phyloP scores from a whole-genome alignment of 2,329 filamentous ascomycete genomes.

The Talaromyces verruculosus region DNA sequence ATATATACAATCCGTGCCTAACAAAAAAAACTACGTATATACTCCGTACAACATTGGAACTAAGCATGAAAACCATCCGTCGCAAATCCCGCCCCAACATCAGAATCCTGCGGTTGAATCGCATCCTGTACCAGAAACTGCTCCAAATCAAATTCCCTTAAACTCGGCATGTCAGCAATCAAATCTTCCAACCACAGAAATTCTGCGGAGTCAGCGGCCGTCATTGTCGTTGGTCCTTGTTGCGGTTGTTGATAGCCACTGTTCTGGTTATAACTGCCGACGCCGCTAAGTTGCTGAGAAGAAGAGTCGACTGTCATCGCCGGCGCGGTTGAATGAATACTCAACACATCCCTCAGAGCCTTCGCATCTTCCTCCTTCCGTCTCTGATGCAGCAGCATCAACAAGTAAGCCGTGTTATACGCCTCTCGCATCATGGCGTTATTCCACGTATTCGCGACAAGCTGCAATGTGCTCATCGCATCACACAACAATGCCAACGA shows the following conservation, averaged over 20 bases:
- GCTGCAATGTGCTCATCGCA: slow-evolving; percentile 51
- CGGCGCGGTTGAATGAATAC: slow-evolving; percentile 35
- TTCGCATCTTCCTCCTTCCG: slow-evolving; percentile 49
- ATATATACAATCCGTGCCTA: not conserved
- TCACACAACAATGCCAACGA: slow-evolving; percentile 51
- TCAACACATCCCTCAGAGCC: slow-evolving; percentile 42
- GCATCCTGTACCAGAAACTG: slow-evolving; percentile 40
- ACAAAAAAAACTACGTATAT: not conserved
- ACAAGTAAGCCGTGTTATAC: slow-evolving; percentile 54
- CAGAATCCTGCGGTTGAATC: slow-evolving; percentile 25
- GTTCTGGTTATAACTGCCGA: not conserved
- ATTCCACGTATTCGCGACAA: slow-evolving; percentile 47
- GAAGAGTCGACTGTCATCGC: slow-evolving; percentile 16
- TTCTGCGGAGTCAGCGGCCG: slow-evolving; percentile 36
- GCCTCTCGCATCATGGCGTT: slow-evolving; percentile 55
- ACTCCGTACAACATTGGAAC: not conserved
- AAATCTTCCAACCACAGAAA: slow-evolving; percentile 47
- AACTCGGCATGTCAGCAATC: slow-evolving; percentile 46
- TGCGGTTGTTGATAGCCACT: not conserved
- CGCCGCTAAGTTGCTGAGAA: not conserved
- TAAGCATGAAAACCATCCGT: not conserved
- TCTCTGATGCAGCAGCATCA: slow-evolving; percentile 53
- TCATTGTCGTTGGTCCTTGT: slow-evolving; percentile 6
- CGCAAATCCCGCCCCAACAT: not conserved
- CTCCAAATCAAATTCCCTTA: slow-evolving; percentile 49